Evolutionary conservation across 169 alveolate species (phyloP), one percentile per base, ranked within the genome.

Genomic region (Plasmodium adleri): DNA sequence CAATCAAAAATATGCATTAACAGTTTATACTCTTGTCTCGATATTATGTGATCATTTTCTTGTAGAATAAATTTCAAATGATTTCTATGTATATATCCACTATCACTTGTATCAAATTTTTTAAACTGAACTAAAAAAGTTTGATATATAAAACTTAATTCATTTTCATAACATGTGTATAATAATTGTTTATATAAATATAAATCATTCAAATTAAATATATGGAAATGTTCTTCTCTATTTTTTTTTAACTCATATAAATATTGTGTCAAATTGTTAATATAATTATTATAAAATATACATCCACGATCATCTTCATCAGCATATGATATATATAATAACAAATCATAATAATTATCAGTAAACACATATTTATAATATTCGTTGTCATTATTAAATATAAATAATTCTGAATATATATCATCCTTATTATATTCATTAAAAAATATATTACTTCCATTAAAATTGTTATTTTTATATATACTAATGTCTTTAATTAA

Each of bases 1-100:
- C 28, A 85, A 52, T 50, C 58, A 66, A 85, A 60, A 49, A 72
- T 49, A 22, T 43, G 86, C 12, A 85, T 39, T 17, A 85, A 52
- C 45, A 85, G 17, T 59, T 85, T 85, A 64, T 85, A 85, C 63
- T 85, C 92, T 45, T 85, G 92, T 24, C 54, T 85, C n/a, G 92
- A 85, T 26, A 85, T 43, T 9, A 85, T 85, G 56, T 85, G 92
- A 20, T 85, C 72, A 52, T 85, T 85, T 56, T 56, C 15, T 4
- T 58, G 70, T 1, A 85, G 75, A 10, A 71, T 66, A 22, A 47
- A 71, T 85, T 85, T 85, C 39, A 85, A 71, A n/a, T 59, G 22
- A 17, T 17, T 59, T 8, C 87, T 59, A 32, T 85, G 87, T 3
- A 85, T 71, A 52, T 58, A 85, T 63, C 92, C 92, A 71, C 92